Conservation (phyloP, 176 grass and related monocot species). For the Oryza officinalis region DNA sequence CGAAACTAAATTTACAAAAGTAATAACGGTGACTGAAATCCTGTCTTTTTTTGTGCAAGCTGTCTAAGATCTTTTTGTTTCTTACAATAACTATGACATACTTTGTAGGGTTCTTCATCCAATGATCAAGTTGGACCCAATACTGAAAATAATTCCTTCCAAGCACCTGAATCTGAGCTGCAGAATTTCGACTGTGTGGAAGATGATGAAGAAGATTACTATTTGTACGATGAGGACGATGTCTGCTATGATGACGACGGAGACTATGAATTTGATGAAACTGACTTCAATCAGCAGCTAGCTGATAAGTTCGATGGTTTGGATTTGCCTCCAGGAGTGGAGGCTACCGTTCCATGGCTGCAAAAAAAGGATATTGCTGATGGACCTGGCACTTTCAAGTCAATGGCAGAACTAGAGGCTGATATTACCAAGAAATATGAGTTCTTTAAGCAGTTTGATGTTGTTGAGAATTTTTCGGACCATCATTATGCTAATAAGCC, state of each 20-base stretch:
- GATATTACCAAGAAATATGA: constrained; percentile 73
- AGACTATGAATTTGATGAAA: constrained; percentile 44
- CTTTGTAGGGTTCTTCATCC: constrained; percentile 48
- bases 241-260: constrained; percentile 39
- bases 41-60: constrained; percentile 5
- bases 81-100: constrained; percentile 27
- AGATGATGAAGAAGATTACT: constrained; percentile 64
- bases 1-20: neutral
- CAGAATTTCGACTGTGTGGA: constrained; percentile 33
- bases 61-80: neutral
- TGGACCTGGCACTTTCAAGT: constrained; percentile 37
- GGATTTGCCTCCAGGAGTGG: constrained; percentile 80
- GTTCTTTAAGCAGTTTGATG: constrained; percentile 85
- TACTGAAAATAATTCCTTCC: constrained; percentile 38
- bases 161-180: constrained; percentile 32
- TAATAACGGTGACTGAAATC: neutral
- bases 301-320: constrained; percentile 80
- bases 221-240: constrained; percentile 52
- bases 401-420: constrained; percentile 60
- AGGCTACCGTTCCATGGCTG: constrained; percentile 73
- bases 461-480: constrained; percentile 72
- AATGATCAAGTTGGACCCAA: constrained; percentile 44
- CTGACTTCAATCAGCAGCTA: constrained; percentile 52
- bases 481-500: constrained; percentile 56
- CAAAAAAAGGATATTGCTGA: constrained; percentile 30